These are phyloP conservation scores for Paecilomyces formosus DNA, from an alignment of 2,329 filamentous ascomycete species.

Conservation along the genomic window DNA sequence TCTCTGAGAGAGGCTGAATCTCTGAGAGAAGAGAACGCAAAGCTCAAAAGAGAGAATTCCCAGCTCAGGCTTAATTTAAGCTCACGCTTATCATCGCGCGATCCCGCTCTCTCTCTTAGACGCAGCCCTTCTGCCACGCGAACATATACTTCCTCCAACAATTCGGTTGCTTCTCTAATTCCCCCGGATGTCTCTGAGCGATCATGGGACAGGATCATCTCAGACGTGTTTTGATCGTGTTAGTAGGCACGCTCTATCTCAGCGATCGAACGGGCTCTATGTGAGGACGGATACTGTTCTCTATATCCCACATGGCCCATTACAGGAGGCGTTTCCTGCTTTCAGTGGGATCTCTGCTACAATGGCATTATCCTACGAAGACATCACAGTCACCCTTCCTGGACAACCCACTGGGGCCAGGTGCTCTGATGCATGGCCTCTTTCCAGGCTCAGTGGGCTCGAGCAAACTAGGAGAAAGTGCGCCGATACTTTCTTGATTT, in stretches of 20 bases:
- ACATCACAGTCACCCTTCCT: not conserved
- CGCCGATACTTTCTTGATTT: not conserved
- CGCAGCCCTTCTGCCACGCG: not conserved
- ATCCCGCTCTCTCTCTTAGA: conserved; percentile 5
- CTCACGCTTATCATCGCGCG: conserved; percentile 5
- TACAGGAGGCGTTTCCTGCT: not conserved
- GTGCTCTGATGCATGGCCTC: not conserved
- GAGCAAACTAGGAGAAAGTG: not conserved
- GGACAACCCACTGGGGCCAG: not conserved
- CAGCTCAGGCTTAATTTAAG: conserved; percentile 14
- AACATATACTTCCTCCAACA: not conserved
- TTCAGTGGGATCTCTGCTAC: not conserved
- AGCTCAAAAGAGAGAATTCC: conserved; percentile 15
- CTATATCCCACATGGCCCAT: not conserved
- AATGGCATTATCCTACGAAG: not conserved
- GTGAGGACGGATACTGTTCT: not conserved
- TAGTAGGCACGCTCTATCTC: not conserved
- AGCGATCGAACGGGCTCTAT: not conserved
- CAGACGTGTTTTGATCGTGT: conserved; percentile 4
- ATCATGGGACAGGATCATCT: conserved; percentile 8
- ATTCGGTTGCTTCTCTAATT: not conserved
- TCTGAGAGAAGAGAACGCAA: conserved; percentile 15
- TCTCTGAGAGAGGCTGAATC: conserved; percentile 11
- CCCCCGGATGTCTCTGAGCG: conserved; percentile 4
- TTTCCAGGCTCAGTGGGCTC: not conserved